These are phyloP conservation scores for Gigaspora rosea DNA, from an alignment of 192 early-diverging fungal genomes.

Conservation along the genomic window DNA sequence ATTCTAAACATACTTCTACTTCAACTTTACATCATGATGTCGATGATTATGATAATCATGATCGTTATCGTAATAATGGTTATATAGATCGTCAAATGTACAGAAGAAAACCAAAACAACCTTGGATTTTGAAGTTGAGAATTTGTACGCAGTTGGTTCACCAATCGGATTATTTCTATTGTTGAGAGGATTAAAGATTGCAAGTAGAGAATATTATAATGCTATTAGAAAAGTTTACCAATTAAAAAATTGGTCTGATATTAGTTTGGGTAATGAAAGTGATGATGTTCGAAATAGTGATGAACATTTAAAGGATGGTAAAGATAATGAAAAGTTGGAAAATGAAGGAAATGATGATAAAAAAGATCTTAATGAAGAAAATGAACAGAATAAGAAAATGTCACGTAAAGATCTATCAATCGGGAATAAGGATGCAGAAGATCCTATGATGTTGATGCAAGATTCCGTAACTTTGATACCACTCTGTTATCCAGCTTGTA, in stretches of 20 bases:
- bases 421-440: no score
- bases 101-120: slow-evolving; percentile 26
- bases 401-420: no score
- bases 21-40: slow-evolving; percentile 8
- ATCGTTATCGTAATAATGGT: background rate
- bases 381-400: background rate
- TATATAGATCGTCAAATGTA: background rate
- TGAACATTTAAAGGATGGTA: background rate
- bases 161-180: slow-evolving; percentile 81
- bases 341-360: background rate
- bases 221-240: background rate
- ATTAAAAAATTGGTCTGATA: background rate
- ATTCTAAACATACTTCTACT: no score
- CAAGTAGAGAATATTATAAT: slow-evolving; percentile 39
- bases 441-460: background rate
- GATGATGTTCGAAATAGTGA: background rate
- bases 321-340: no score
- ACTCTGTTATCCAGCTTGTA: slow-evolving; percentile 63
- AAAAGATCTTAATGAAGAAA: background rate
- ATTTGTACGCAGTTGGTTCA: slow-evolving; percentile 81
- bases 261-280: background rate
- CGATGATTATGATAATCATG: background rate
- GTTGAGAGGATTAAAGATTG: slow-evolving; percentile 70
- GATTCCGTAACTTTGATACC: slow-evolving; percentile 31
- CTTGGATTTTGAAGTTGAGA: slow-evolving; percentile 71